Percentiles rank a stretch among this genome's conserved stretches.
Evolutionary conservation across 176 grass and related monocot genomes (phyloP).

Genomic region (Ananas comosus): DNA sequence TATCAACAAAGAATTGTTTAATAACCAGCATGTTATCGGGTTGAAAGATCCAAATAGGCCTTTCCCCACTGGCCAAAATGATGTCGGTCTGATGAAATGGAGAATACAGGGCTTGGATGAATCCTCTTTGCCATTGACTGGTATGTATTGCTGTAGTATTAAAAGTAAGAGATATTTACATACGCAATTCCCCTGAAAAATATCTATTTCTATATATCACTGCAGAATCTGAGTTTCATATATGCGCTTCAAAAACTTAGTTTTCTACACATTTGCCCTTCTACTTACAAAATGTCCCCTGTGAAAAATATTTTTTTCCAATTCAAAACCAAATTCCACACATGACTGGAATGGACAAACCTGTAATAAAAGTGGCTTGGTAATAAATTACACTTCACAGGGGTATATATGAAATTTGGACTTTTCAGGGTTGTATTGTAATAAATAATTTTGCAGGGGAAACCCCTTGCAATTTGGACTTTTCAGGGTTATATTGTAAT

Average conservation of each 20-base stretch:
- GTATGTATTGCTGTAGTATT: conserved; percentile 20
- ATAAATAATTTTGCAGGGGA: too few relatives aligned
- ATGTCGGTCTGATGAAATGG: conserved; percentile 79
- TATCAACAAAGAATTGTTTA: conserved; percentile 79
- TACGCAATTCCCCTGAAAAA: too few relatives aligned
- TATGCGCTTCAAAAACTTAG: too few relatives aligned
- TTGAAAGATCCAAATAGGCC: conserved; percentile 75
- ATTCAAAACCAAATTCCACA: neutral
- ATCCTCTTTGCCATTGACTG: conserved; percentile 62
- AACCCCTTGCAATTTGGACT: too few relatives aligned
- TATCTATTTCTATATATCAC: too few relatives aligned
- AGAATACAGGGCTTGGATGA: conserved; percentile 71
- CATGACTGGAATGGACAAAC: too few relatives aligned
- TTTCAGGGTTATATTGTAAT: too few relatives aligned
- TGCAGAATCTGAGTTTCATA: too few relatives aligned
- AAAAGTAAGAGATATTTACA: too few relatives aligned
- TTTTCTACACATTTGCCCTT: too few relatives aligned
- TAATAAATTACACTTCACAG: neutral
- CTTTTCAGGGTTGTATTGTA: too few relatives aligned
- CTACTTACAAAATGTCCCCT: neutral
- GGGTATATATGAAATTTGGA: too few relatives aligned
- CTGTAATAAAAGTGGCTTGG: neutral
- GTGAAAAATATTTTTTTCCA: neutral
- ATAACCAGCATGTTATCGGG: conserved; percentile 53
- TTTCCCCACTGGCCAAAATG: conserved; percentile 81